Evolutionary conservation across 2,329 filamentous ascomycete species (phyloP).

Genomic region (Apiospora sp.): DNA sequence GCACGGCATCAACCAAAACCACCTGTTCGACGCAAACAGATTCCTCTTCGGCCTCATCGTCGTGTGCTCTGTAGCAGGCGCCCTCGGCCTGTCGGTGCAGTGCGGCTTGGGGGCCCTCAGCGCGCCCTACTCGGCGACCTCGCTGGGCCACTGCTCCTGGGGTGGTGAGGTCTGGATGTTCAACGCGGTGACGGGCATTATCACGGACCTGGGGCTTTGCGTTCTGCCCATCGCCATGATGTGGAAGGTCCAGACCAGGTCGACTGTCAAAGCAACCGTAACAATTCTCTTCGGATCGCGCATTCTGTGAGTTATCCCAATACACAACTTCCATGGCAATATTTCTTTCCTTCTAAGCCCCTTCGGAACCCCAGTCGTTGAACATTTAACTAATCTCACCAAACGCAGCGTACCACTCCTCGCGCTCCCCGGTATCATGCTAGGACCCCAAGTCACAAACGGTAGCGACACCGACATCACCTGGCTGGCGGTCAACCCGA

Average conservation of each 20-base stretch:
- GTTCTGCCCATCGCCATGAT: constrained; percentile 30
- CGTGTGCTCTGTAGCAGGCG: neutral
- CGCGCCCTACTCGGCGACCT: neutral
- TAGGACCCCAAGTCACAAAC: neutral
- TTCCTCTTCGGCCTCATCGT: neutral
- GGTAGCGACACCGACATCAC: constrained; percentile 26
- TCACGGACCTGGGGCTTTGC: constrained; percentile 30
- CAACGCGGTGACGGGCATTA: constrained; percentile 7
- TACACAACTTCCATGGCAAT: neutral
- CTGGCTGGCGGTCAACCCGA: constrained; percentile 24
- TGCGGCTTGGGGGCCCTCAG: neutral
- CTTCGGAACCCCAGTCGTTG: neutral
- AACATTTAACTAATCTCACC: neutral
- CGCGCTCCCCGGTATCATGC: neutral
- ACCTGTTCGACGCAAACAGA: neutral
- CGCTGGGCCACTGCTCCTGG: neutral
- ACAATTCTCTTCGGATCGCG: constrained; percentile 25
- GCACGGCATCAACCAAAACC: neutral
- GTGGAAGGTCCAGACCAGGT: constrained; percentile 28
- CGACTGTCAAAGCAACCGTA: constrained; percentile 24
- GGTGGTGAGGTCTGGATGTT: constrained; percentile 11
- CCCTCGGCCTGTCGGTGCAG: neutral
- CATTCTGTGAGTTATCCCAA: constrained; percentile 20
- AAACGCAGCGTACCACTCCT: constrained; percentile 22
- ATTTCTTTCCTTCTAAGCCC: too few species aligned